Evolutionary conservation across 2,329 filamentous ascomycete species (phyloP), one percentile per base, ranked within the genome.

Genomic region (Epicoccum sorghinum): DNA sequence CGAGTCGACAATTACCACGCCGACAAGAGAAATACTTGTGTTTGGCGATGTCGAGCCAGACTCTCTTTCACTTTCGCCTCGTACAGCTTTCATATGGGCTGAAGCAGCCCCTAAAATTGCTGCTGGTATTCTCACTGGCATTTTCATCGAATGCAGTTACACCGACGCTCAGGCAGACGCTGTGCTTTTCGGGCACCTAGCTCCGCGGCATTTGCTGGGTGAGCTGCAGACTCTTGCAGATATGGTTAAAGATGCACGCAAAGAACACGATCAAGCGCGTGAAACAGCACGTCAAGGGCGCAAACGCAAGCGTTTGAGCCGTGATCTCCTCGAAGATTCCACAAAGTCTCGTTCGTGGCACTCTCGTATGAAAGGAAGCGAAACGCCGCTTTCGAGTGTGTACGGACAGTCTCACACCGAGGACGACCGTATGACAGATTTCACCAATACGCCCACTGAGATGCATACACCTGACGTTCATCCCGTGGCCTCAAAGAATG

Each of bases 21-120:
- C 71, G 1, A 69, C 71, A 38, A 67, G 65, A 23, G 93, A 99
- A 75, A 85, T 98, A 3, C 84, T 99, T 55, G 90, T 99, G 43
- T 98, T 97, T 70, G 95, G 95, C 14, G 95, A 99, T 62, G 90
- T 98, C 33, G 95, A 99, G 70, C 92, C 95, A 0, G 95, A 99
- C 74, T 88, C 86, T 7, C 77, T 98, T 24, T 96, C 91, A 0
- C 76, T 93, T 2, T 88, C 85, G 1, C 92, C 93, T 1, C 86
- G 93, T 23, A 98, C 95, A 61, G 78, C 83, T n/a, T 80, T 81
- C 12, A 86, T 99, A 12, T 99, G 95, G 95, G 83, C 86, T 61
- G 90, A 95, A 67, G 93, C 93, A 0, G 93, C 93, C 0, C 89
- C 89, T 7, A 96, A 96, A 70, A 86, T 99, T 24, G 89, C 82